Evolutionary conservation across 2,329 filamentous ascomycete genomes (phyloP).

Genomic region (Diaporthe aspalathi): DNA sequence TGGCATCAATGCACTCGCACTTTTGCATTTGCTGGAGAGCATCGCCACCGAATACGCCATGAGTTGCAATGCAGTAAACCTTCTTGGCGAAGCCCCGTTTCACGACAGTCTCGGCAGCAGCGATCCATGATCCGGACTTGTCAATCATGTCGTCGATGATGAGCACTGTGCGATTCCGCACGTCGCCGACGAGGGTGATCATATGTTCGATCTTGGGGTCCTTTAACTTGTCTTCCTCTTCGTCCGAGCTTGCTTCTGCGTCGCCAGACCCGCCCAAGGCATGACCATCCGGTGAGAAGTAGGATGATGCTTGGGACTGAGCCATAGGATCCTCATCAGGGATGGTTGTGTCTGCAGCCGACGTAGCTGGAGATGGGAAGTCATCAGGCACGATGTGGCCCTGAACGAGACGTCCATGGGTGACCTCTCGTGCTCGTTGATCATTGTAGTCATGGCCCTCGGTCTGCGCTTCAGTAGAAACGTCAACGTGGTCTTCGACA

Average conservation of each 20-base stretch:
- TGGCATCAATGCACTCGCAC: constrained; percentile 92
- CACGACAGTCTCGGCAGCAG: constrained; percentile 94
- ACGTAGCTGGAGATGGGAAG: constrained; percentile 81
- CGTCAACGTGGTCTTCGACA: constrained; percentile 51
- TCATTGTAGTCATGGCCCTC: constrained; percentile 73
- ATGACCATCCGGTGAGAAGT: constrained; percentile 77
- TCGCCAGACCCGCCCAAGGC: constrained; percentile 87
- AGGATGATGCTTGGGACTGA: constrained; percentile 82
- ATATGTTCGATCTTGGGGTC: constrained; percentile 88
- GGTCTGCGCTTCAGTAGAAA: constrained; percentile 54
- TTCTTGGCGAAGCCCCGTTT: constrained; percentile 92
- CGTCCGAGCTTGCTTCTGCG: constrained; percentile 84
- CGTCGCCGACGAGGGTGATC: constrained; percentile 97
- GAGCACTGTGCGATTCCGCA: constrained; percentile 87
- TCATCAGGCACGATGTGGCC: constrained; percentile 97
- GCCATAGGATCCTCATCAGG: constrained; percentile 84
- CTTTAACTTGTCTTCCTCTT: constrained; percentile 90
- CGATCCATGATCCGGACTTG: constrained; percentile 96
- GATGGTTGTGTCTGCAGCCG: constrained; percentile 73
- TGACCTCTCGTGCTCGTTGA: constrained; percentile 86
- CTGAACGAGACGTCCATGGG: constrained; percentile 89
- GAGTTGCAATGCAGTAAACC: constrained; percentile 97
- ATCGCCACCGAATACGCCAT: constrained; percentile 92
- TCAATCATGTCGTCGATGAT: constrained; percentile 99
- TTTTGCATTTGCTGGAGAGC: constrained; percentile 89